A percentile compares a stretch with the other conserved stretches of the same genome.
Evolutionary conservation across 345 rosid genomes (phyloP).

Genomic region (Eucalyptus shirleyi): DNA sequence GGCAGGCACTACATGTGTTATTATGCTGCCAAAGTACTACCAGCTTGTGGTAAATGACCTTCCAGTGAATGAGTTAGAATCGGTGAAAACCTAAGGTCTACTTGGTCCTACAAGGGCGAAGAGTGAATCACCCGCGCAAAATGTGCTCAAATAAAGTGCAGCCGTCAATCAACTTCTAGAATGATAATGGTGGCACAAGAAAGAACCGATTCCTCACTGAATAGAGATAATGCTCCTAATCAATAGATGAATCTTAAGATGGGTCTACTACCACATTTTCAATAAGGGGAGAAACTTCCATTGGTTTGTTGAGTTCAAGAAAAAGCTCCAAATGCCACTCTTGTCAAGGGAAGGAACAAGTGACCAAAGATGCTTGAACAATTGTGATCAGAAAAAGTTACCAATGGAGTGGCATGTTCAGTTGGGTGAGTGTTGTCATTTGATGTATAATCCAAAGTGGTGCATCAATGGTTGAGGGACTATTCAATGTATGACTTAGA

Average conservation of each 20-base stretch:
- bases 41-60: fast-evolving
- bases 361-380: background rate
- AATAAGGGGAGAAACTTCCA: background rate
- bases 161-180: fast-evolving
- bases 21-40: fast-evolving
- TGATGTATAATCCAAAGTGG: background rate
- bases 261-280: too few species aligned
- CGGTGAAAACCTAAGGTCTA: fast-evolving
- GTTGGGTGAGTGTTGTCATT: background rate
- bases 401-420: background rate
- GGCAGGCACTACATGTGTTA: fast-evolving
- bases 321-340: background rate
- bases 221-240: background rate
- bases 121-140: background rate
- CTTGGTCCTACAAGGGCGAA: fast-evolving
- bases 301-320: background rate
- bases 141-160: fast-evolving
- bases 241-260: background rate
- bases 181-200: fast-evolving
- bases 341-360: too few species aligned
- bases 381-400: background rate
- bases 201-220: background rate
- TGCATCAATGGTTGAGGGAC: background rate
- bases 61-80: background rate
- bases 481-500: too few species aligned